Evolutionary conservation across 495 filamentous ascomycete genomes (phyloP), one percentile per base, ranked within the genome.

Genomic region (Penicillium arizonense): DNA sequence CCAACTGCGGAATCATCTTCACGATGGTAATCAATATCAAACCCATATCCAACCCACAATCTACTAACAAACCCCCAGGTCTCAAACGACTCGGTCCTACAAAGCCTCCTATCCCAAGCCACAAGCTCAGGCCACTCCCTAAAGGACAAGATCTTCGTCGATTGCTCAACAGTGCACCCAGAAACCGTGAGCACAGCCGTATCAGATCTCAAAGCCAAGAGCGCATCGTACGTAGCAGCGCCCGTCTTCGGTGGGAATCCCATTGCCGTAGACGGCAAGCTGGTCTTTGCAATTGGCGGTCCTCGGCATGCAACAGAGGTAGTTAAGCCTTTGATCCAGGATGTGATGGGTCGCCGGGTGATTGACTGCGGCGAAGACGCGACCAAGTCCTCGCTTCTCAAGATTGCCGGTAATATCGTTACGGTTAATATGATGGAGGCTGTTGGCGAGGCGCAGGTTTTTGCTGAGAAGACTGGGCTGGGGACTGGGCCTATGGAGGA

Each of bases 391-490:
- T 74, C 75, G 7, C 52, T 78, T 46, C 55, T 78, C 55, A 78
- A 78, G 61, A 77, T 77, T 61, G 74, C 74, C 4, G 74, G 74
- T 11, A 78, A 78, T 38, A 75, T 78, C 18, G 65, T 78, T 24
- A 78, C 74, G 14, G 63, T 77, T 10, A 75, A 71, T 34, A 63
- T 76, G 57, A 77, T 77, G 77, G 75, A 80, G 61, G 67, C 75
- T 2, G 75, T 81, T 35, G 73, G 73, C 5, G 79, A 82, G 59
- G 73, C 76, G 1, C 78, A 82, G 52, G 77, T 81, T 20, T 77
- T 82, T 53, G 78, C 78, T 16, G 78, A 81, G 58, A 77, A 77
- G 58, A 76, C 76, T 1, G 78, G 77, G 2, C 68, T 83, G 5
- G 78, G 78, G n/a, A 71, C 72, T 1, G 66, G 60, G 13, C 65